Percentiles rank a stretch among this genome's conserved stretches.
Conservation (phyloP, 2,329 filamentous ascomycete genomes). For the Purpureocillium takamizusanense region DNA sequence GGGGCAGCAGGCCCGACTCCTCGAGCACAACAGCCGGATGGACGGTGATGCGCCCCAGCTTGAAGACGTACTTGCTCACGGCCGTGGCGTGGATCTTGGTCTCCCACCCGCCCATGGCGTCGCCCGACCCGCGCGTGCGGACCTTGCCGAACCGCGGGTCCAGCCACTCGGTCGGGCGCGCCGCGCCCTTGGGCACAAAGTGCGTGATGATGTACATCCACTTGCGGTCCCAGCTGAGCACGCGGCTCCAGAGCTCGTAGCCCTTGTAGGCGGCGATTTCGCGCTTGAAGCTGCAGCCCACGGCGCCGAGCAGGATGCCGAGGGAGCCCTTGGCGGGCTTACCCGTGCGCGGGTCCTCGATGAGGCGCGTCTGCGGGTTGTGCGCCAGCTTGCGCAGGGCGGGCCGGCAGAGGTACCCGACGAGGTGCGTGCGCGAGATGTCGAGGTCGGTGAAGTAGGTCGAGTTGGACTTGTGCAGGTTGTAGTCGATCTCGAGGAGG, state of each 20-base stretch:
- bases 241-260: slow-evolving; percentile 65
- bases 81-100: slow-evolving; percentile 63
- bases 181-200: slow-evolving; percentile 56
- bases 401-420: slow-evolving; percentile 57
- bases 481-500: slow-evolving; percentile 76
- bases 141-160: slow-evolving; percentile 33
- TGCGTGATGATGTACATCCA: slow-evolving; percentile 72
- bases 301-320: slow-evolving; percentile 61
- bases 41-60: slow-evolving; percentile 73
- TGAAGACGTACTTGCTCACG: slow-evolving; percentile 74
- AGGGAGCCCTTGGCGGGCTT: slow-evolving; percentile 43
- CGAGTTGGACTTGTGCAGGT: slow-evolving; percentile 72
- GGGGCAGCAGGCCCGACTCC: slow-evolving; percentile 65
- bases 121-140: slow-evolving; percentile 26
- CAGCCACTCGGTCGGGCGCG: slow-evolving; percentile 45
- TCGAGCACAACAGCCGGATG: slow-evolving; percentile 69
- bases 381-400: slow-evolving; percentile 8
- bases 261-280: slow-evolving; percentile 62
- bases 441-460: slow-evolving; percentile 88
- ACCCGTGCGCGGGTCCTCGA: slow-evolving; percentile 37
- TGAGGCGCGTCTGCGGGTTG: slow-evolving; percentile 22
- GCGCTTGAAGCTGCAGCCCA: slow-evolving; percentile 63
- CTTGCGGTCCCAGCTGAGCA: slow-evolving; percentile 71
- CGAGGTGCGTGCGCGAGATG: slow-evolving; percentile 70
- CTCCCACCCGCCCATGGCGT: slow-evolving; percentile 37